Conservation (phyloP, 768 basidiomycete genomes). For the Dentipellis fragilis region DNA sequence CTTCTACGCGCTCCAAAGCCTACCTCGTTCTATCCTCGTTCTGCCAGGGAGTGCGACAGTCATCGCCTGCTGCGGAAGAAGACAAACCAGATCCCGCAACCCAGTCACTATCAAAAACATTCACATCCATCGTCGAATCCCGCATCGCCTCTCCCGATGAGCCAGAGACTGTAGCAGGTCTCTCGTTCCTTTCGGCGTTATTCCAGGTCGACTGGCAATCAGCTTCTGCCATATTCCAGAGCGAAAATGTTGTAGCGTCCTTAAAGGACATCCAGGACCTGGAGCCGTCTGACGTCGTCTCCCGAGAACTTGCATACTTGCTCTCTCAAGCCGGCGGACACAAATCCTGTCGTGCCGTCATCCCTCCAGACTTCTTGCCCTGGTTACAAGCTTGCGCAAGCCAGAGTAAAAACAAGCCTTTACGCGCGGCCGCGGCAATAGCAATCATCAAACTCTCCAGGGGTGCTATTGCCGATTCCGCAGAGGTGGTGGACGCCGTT, state of each 20-base stretch:
- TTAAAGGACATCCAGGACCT: constrained; percentile 66
- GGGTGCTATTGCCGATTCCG: constrained; percentile 38
- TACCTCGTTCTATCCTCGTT: constrained; percentile 60
- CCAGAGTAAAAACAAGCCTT: constrained; percentile 30
- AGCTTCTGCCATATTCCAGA: constrained; percentile 53
- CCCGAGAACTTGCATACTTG: constrained; percentile 58
- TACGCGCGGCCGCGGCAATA: constrained; percentile 58
- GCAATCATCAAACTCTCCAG: constrained; percentile 72
- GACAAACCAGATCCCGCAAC: constrained; percentile 35
- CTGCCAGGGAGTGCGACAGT: constrained; percentile 46
- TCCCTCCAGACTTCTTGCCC: constrained; percentile 42
- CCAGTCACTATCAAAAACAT: constrained; percentile 35
- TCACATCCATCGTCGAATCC: constrained; percentile 39
- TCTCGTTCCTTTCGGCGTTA: constrained; percentile 65
- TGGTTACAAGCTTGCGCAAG: constrained; percentile 62
- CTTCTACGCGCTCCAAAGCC: constrained; percentile 45
- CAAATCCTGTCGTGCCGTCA: constrained; percentile 54
- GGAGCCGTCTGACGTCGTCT: constrained; percentile 36
- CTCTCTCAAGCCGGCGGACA: constrained; percentile 70
- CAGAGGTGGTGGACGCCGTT: constrained; percentile 18
- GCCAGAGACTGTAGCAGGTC: constrained; percentile 37
- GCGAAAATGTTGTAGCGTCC: constrained; percentile 53
- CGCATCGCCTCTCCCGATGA: constrained; percentile 51
- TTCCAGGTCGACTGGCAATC: constrained; percentile 74
- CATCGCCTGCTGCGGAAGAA: constrained; percentile 25